Percentiles rank a stretch among this genome's conserved stretches.
These are phyloP conservation scores for Grosmannia penicillata DNA, from an alignment of 2,329 filamentous ascomycete genomes.

Conservation along the genomic window DNA sequence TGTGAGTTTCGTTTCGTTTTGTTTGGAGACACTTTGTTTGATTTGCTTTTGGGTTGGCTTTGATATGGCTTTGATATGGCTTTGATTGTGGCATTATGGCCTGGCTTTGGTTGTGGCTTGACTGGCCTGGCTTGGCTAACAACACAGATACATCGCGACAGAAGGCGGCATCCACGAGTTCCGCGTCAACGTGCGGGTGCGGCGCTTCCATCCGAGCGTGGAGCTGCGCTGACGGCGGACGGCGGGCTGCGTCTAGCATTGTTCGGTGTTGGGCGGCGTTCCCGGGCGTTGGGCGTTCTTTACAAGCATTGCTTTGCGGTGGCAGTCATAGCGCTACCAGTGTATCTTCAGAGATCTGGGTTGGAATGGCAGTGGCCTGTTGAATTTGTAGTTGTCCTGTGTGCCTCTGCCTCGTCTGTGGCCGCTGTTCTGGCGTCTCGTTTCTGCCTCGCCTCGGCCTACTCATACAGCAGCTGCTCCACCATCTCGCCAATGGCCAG, in stretches of 20 bases:
- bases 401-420: too few species aligned
- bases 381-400: too few species aligned
- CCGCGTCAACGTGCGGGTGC: slow-evolving; percentile 44
- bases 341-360: too few species aligned
- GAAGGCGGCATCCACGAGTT: slow-evolving; percentile 68
- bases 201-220: slow-evolving; percentile 44
- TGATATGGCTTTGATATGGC: too few species aligned
- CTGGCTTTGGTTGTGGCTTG: not conserved
- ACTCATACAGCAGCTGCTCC: slow-evolving; percentile 28
- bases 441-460: not conserved
- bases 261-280: too few species aligned
- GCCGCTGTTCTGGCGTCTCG: not conserved
- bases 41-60: not conserved
- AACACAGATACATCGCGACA: slow-evolving; percentile 41
- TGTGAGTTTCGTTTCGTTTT: slow-evolving; percentile 36
- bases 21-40: not conserved
- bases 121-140: slow-evolving; percentile 10
- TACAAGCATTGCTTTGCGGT: too few species aligned
- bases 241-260: too few species aligned
- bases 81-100: too few species aligned
- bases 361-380: too few species aligned
- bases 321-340: too few species aligned
- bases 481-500: slow-evolving; percentile 78
- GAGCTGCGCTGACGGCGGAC: slow-evolving; percentile 32
- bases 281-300: too few species aligned